A percentile compares a stretch with the other conserved stretches of the same genome.
Conservation (phyloP, 768 basidiomycete species). For the Podaxis pistillaris region DNA sequence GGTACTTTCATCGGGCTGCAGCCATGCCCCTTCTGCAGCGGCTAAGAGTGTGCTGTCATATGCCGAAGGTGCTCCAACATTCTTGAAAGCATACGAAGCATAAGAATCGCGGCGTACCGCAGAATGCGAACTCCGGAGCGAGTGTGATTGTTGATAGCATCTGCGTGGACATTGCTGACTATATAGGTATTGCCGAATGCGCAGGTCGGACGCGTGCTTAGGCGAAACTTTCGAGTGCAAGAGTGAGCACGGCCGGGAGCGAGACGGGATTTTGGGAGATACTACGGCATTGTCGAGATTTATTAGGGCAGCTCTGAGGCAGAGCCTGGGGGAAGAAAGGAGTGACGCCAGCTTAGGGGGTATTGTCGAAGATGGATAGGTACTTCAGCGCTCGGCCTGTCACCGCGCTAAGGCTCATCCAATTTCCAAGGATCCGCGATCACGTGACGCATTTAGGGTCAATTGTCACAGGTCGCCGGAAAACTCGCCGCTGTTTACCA, state of each 20-base stretch:
- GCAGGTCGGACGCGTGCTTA: background rate
- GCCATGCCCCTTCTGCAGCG: slow-evolving; percentile 37
- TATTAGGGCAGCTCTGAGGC: slow-evolving; percentile 11
- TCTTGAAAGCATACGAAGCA: background rate
- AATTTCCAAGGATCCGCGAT: background rate
- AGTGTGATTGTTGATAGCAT: background rate
- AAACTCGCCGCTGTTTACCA: no score
- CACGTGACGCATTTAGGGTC: background rate
- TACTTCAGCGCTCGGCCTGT: background rate
- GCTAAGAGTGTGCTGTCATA: background rate
- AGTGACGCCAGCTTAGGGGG: slow-evolving; percentile 5
- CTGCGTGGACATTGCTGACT: slow-evolving; percentile 4
- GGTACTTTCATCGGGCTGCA: slow-evolving; percentile 28
- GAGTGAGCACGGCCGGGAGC: background rate
- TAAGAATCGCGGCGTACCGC: background rate
- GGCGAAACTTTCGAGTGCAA: background rate
- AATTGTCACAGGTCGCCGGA: no score
- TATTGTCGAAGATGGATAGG: background rate
- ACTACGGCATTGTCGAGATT: slow-evolving; percentile 2
- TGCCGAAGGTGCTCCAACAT: background rate
- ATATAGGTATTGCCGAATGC: slow-evolving; percentile 9
- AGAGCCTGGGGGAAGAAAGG: slow-evolving; percentile 5
- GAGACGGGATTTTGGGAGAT: background rate
- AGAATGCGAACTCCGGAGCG: background rate
- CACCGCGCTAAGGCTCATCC: background rate